These are phyloP conservation scores for Macrolepiota dolichaula DNA, from an alignment of 768 basidiomycete genomes.

Conservation along the genomic window DNA sequence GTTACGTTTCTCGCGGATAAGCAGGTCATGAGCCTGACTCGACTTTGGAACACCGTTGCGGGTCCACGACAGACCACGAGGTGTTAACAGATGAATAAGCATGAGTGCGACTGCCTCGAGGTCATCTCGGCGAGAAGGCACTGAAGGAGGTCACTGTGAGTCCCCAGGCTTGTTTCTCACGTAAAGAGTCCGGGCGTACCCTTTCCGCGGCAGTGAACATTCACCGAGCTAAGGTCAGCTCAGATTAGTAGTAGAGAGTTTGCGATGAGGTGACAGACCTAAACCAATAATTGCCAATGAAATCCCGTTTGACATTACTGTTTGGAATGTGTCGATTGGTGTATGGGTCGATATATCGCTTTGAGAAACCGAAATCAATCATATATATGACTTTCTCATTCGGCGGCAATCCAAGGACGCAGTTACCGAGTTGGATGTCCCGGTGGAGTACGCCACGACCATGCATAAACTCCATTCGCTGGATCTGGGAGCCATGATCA, in stretches of 20 bases:
- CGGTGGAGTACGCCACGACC: slow-evolving; percentile 68
- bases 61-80: slow-evolving; percentile 74
- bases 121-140: slow-evolving; percentile 77
- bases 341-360: slow-evolving; percentile 64
- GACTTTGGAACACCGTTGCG: slow-evolving; percentile 78
- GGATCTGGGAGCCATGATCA: slow-evolving; percentile 43
- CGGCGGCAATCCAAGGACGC: slow-evolving; percentile 58
- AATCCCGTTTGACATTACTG: slow-evolving; percentile 63
- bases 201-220: slow-evolving; percentile 74
- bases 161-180: not conserved
- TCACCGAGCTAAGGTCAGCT: slow-evolving; percentile 46
- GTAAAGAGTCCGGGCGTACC: slow-evolving; percentile 40
- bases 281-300: slow-evolving; percentile 86
- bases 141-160: slow-evolving; percentile 29
- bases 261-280: slow-evolving; percentile 32
- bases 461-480: slow-evolving; percentile 75
- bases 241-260: not conserved
- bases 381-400: slow-evolving; percentile 65
- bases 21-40: slow-evolving; percentile 53
- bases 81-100: slow-evolving; percentile 78
- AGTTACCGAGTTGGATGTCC: slow-evolving; percentile 80
- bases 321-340: slow-evolving; percentile 72
- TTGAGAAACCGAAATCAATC: slow-evolving; percentile 87
- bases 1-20: slow-evolving; percentile 62
- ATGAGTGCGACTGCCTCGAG: slow-evolving; percentile 75